These are phyloP conservation scores for Nakaseomyces uthaithaninus DNA, from an alignment of 1,139 yeast species.

Conservation along the genomic window DNA sequence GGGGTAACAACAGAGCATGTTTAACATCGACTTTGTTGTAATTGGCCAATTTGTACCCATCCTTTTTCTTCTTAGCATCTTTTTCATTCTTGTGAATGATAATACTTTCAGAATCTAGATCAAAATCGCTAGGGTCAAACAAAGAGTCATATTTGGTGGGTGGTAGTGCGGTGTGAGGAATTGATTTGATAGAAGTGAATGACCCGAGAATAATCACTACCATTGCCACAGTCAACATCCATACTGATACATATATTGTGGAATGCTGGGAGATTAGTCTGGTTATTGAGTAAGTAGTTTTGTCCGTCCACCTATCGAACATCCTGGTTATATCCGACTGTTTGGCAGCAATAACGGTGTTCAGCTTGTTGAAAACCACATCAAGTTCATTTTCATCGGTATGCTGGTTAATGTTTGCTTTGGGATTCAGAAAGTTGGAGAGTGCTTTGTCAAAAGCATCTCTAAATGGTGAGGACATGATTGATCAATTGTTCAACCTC, in stretches of 20 bases:
- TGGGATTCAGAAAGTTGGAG: not conserved
- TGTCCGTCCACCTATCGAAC: conserved; percentile 5
- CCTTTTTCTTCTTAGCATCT: conserved; percentile 11
- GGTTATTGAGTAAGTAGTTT: conserved; percentile 1
- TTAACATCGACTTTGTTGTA: conserved; percentile 11
- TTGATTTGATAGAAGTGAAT: conserved; percentile 18
- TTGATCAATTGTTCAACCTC: no score
- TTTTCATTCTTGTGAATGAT: conserved; percentile 11
- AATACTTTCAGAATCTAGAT: conserved; percentile 17
- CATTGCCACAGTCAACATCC: conserved; percentile 4
- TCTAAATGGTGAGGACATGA: conserved; percentile 4
- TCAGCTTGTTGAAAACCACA: conserved; percentile 1
- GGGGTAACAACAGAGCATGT: conserved; percentile 19
- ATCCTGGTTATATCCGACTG: conserved; percentile 2
- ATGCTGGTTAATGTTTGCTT: not conserved
- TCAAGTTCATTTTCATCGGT: not conserved
- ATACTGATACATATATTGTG: not conserved
- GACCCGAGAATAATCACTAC: conserved; percentile 16
- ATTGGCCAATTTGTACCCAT: conserved; percentile 5
- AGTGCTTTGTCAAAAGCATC: conserved; percentile 2
- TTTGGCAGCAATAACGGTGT: not conserved
- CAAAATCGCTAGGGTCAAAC: conserved; percentile 25
- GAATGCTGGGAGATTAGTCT: not conserved
- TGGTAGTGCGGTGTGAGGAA: conserved; percentile 26
- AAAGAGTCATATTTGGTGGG: conserved; percentile 21